These are phyloP conservation scores for Calonectria pseudoreteaudii DNA, from an alignment of 2,329 filamentous ascomycete genomes.

Conservation along the genomic window DNA sequence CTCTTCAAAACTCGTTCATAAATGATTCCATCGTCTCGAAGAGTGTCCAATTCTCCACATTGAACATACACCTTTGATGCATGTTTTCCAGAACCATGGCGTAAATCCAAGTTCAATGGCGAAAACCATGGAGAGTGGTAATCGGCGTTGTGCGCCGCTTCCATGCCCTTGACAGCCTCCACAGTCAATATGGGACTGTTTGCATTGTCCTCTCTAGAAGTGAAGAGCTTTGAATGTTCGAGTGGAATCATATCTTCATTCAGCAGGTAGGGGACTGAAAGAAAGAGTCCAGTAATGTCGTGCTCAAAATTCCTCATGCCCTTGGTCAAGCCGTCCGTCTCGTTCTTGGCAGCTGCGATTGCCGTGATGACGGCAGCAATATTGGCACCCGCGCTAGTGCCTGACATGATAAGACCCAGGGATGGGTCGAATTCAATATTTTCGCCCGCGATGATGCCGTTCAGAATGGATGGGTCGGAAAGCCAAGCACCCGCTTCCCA, in stretches of 20 bases:
- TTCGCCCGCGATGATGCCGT: background rate
- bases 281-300: background rate
- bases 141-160: background rate
- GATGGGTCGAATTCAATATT: background rate
- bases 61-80: background rate
- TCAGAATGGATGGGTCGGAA: background rate
- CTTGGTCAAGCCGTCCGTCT: background rate
- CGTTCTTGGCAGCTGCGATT: background rate
- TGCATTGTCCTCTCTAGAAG: background rate
- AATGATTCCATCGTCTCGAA: background rate
- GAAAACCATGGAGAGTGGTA: background rate
- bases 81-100: background rate
- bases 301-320: background rate
- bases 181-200: background rate
- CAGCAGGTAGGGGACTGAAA: background rate
- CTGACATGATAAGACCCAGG: background rate
- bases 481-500: background rate
- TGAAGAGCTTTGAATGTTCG: background rate
- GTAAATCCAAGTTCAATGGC: background rate
- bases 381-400: background rate
- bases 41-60: background rate
- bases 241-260: background rate
- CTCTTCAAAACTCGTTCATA: background rate
- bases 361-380: background rate
- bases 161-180: background rate